These are phyloP conservation scores for Agastache rugosa DNA, from an alignment of 257 asterid species.

Conservation along the genomic window DNA sequence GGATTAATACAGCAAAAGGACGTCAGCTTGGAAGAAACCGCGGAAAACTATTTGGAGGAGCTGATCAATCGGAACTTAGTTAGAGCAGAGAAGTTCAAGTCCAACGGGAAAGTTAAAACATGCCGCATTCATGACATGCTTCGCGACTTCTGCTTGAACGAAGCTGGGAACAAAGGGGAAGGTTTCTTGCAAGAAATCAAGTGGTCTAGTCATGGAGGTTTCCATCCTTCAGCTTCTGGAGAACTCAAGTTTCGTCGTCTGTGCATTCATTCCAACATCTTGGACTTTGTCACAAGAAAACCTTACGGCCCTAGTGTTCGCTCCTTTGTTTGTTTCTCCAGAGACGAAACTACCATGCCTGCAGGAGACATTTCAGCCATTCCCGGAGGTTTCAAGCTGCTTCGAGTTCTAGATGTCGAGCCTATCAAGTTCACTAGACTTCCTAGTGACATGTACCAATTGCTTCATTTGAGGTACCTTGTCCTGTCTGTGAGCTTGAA, in stretches of 20 bases:
- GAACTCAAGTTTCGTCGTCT: constrained; percentile 38
- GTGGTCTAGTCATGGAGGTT: neutral
- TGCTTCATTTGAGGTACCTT: constrained; percentile 50
- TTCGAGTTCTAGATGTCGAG: constrained; percentile 46
- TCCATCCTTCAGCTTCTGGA: neutral
- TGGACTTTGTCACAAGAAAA: constrained; percentile 19
- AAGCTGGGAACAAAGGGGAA: constrained; percentile 31
- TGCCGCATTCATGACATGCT: constrained; percentile 53
- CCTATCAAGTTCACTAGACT: constrained; percentile 42
- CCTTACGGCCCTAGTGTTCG: constrained; percentile 46
- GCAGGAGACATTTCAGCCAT: constrained; percentile 36
- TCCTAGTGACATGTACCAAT: constrained; percentile 35
- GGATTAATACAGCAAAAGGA: constrained; percentile 41
- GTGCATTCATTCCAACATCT: constrained; percentile 42
- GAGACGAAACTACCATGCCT: constrained; percentile 34
- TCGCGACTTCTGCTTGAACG: constrained; percentile 46
- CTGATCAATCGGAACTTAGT: constrained; percentile 45
- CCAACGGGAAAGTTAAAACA: constrained; percentile 49
- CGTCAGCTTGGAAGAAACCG: constrained; percentile 39
- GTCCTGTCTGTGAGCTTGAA: constrained; percentile 31
- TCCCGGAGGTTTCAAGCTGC: constrained; percentile 45
- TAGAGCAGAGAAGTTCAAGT: constrained; percentile 34
- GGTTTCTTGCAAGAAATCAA: constrained; percentile 34
- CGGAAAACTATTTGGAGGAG: constrained; percentile 42
- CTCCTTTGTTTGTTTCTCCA: constrained; percentile 41